phyloP scores from a whole-genome alignment of 108 stramenopile genomes.

The Cylindrotheca closterium region DNA sequence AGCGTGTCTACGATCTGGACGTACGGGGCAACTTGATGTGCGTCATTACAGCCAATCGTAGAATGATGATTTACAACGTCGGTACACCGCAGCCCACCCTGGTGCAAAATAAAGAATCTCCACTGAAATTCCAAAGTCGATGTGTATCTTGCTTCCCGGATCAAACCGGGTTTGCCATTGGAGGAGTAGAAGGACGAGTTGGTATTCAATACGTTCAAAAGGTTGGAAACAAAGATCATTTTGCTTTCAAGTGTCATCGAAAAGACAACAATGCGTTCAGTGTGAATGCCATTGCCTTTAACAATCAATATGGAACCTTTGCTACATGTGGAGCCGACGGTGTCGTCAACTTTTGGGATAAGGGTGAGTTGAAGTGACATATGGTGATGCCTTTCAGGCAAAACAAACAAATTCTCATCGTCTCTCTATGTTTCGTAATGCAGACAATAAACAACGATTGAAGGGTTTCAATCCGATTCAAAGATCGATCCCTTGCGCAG shows the following conservation, averaged over 20 bases:
- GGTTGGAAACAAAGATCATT: slow-evolving; percentile 76
- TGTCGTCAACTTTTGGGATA: slow-evolving; percentile 97
- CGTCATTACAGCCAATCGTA: slow-evolving; percentile 81
- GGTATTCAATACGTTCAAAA: slow-evolving; percentile 94
- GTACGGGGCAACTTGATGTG: slow-evolving; percentile 77
- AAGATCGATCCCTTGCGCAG: slow-evolving; percentile 74
- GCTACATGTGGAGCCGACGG: slow-evolving; percentile 91
- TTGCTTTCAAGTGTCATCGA: slow-evolving; percentile 98
- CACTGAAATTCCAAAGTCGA: slow-evolving; percentile 87
- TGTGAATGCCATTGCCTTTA: slow-evolving; percentile 94
- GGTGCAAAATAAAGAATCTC: slow-evolving; percentile 72
- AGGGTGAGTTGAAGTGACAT: slow-evolving; percentile 16
- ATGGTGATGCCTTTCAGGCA: slow-evolving; percentile 15
- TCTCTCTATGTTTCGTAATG: not conserved
- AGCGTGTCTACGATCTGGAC: slow-evolving; percentile 87
- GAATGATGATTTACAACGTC: slow-evolving; percentile 82
- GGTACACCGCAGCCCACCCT: slow-evolving; percentile 62
- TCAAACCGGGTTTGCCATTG: slow-evolving; percentile 90
- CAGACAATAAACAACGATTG: slow-evolving; percentile 82
- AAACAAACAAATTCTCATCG: not conserved
- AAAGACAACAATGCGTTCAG: slow-evolving; percentile 69
- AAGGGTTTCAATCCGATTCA: slow-evolving; percentile 75
- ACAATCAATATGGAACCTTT: slow-evolving; percentile 82
- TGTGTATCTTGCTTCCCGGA: slow-evolving; percentile 88
- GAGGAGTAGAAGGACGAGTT: slow-evolving; percentile 96